phyloP scores from a whole-genome alignment of 2,329 filamentous ascomycete species.

The Lasiodiplodia sp. region DNA sequence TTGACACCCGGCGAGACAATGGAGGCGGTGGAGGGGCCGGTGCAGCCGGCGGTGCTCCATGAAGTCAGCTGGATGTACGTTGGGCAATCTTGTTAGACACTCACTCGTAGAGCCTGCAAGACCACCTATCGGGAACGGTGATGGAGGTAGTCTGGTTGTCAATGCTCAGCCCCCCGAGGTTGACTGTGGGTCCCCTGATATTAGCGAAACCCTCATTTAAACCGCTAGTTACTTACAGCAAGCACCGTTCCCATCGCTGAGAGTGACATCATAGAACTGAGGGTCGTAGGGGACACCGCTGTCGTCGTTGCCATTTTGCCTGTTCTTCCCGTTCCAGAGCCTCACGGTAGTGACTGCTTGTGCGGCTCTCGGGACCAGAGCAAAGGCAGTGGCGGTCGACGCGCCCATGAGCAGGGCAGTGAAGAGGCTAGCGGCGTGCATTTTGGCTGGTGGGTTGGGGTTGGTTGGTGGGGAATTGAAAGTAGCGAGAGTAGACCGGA shows the following conservation, averaged over 20 bases:
- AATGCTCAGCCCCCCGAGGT: neutral
- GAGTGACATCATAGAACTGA: neutral
- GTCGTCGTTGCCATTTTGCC: neutral
- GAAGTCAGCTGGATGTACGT: neutral
- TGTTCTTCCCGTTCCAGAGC: neutral
- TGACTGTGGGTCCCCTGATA: neutral
- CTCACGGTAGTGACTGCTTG: neutral
- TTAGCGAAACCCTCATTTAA: neutral
- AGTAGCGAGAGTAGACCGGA: constrained; percentile 9
- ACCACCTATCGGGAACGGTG: neutral
- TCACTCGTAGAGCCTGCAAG: neutral
- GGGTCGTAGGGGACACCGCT: neutral
- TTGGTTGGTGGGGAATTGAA: neutral
- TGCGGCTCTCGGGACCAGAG: neutral
- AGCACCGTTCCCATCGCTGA: neutral
- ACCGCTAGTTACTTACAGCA: neutral
- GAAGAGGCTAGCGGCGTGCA: neutral
- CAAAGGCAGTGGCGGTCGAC: neutral
- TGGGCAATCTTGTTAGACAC: neutral
- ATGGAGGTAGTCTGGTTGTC: neutral
- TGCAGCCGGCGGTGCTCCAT: neutral
- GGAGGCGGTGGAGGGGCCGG: neutral
- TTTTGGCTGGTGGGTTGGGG: neutral
- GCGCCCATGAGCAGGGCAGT: neutral
- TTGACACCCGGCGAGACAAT: neutral